Conservation (phyloP, 441 rosid genomes). For the Sinapis alba region DNA sequence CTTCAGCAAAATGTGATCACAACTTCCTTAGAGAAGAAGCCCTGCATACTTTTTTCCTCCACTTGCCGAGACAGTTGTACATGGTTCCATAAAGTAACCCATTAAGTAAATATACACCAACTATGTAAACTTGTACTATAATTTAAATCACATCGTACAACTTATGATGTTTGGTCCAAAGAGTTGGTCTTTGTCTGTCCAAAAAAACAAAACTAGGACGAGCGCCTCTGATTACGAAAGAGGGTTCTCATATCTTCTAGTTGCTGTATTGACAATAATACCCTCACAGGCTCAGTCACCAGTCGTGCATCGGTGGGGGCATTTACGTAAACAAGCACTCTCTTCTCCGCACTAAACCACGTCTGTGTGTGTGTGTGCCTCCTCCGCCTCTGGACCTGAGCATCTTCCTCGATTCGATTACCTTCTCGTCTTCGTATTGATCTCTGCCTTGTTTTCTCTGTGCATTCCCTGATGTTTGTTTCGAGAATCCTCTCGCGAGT, state of each 20-base stretch:
- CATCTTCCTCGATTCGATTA: background rate
- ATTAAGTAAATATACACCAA: no score
- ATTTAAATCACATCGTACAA: background rate
- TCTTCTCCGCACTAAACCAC: slow-evolving; percentile 16
- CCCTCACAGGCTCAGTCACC: slow-evolving; percentile 5
- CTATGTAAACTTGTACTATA: background rate
- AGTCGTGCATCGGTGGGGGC: slow-evolving; percentile 2
- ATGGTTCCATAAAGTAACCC: background rate
- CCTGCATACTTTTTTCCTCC: background rate
- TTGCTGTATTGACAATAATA: slow-evolving; percentile 6
- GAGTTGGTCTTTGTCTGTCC: background rate
- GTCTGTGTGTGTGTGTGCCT: background rate
- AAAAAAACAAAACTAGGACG: background rate
- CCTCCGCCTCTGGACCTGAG: background rate
- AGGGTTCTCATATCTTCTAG: slow-evolving; percentile 22
- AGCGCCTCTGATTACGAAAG: slow-evolving; percentile 1
- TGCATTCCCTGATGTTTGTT: slow-evolving; percentile 45
- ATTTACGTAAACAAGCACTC: slow-evolving; percentile 10
- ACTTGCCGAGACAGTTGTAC: background rate
- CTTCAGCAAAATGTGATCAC: background rate
- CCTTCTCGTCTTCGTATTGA: background rate
- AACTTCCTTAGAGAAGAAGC: background rate
- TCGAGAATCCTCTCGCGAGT: slow-evolving; percentile 57
- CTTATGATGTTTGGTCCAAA: background rate
- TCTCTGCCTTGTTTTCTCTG: slow-evolving; percentile 15